Evolutionary conservation across 129 eudicot genomes (phyloP), one percentile per base, ranked within the genome.

Genomic region (Flaveria linearis): DNA sequence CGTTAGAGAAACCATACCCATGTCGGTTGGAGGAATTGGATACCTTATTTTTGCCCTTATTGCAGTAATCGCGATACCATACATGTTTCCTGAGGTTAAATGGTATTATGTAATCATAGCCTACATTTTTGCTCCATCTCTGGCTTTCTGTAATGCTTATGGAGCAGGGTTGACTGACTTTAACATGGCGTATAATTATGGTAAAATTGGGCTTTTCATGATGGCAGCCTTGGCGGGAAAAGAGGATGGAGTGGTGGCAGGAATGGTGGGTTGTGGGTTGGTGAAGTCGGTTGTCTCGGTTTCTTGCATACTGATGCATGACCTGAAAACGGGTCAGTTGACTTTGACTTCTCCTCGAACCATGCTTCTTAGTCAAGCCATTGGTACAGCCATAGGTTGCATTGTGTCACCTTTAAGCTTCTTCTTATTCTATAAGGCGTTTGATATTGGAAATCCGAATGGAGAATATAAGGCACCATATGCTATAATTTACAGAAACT

Each of bases 71-170:
- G 85, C 85, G 0, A 68, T 92, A 41, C 98, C 98, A 2, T 42
- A 76, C 76, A 84, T 92, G 47, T 87, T 92, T 77, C 98, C 85
- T 2, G 87, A 90, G 72, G 85, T 92, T 43, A 92, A 85, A 77
- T 92, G 98, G 97, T 89, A 92, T 79, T 90, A 81, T 46, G 90
- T 92, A 12, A 73, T 89, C 7, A 45, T 87, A 9, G 87, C 96
- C 79, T 89, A 92, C 82, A 78, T 90, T 16, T 81, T 90, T 52
- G 91, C 96, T 42, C 98, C 98, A 6, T 81, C 93, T 11, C 68
- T 92, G 51, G 98, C 98, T 72, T 92, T 92, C 85, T 92, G 98
- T 83, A 92, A 90, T 14, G 94, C 98, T 4, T 92, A 89, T 62
- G 98, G 98, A 68, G 85, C 93, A 2, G 98, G 98, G 36, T 60